phyloP scores from a whole-genome alignment of 2,329 filamentous ascomycete genomes.

The Emmonsia crescens region DNA sequence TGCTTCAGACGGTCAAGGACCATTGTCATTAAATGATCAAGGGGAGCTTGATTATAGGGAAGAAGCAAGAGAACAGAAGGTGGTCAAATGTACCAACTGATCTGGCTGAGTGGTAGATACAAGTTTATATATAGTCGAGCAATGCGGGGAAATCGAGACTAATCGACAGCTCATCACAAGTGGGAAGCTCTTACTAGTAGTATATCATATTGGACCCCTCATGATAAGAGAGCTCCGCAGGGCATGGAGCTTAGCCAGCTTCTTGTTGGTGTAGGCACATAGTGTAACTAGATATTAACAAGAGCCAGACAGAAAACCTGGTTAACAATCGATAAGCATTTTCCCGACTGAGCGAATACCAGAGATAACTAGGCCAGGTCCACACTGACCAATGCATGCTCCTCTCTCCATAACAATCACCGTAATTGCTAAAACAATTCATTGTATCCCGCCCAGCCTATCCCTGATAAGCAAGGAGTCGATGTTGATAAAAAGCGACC shows the following conservation, averaged over 20 bases:
- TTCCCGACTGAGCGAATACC: background rate
- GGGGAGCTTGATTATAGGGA: background rate
- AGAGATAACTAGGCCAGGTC: background rate
- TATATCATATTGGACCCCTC: background rate
- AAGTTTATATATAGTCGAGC: constrained; percentile 5
- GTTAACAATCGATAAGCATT: background rate
- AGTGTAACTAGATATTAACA: background rate
- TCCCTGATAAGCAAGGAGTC: background rate
- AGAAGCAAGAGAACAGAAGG: background rate
- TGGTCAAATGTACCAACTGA: background rate
- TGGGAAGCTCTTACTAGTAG: background rate
- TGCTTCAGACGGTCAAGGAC: constrained; percentile 55
- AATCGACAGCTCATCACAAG: background rate
- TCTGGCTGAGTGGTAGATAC: background rate
- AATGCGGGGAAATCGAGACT: constrained; percentile 13
- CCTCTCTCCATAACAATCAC: background rate
- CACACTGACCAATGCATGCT: background rate
- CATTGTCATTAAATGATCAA: constrained; percentile 29
- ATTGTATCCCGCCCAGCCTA: background rate
- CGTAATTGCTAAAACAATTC: background rate
- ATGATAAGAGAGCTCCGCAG: background rate
- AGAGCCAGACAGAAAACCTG: background rate
- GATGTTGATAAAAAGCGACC: background rate
- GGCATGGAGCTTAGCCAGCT: background rate
- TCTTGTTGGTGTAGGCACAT: background rate